These are phyloP conservation scores for Termitomyces sp. DNA, from an alignment of 768 basidiomycete species.

Conservation along the genomic window DNA sequence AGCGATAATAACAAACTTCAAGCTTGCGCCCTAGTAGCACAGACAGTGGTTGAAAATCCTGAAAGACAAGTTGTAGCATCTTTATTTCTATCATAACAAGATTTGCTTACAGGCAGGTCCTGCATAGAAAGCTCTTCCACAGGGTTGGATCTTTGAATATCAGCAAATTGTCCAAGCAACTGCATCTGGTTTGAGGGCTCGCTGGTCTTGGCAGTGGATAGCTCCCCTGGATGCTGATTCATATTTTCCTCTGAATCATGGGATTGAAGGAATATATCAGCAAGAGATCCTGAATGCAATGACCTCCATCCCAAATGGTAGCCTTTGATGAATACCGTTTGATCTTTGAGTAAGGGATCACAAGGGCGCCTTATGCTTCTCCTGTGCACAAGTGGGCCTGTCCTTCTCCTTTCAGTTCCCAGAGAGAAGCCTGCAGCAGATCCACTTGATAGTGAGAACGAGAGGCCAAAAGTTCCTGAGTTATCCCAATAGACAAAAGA, in stretches of 20 bases:
- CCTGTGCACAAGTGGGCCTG: background rate
- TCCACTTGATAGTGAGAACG: background rate
- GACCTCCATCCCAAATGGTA: background rate
- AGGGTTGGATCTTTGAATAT: too few species aligned
- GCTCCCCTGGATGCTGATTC: background rate
- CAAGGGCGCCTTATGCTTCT: background rate
- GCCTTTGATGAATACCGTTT: constrained; percentile 6
- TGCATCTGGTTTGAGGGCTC: too few species aligned
- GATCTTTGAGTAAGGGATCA: background rate
- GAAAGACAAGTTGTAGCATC: too few species aligned
- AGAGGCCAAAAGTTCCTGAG: background rate
- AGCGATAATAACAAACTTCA: background rate
- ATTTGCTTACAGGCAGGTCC: too few species aligned
- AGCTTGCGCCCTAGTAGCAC: background rate
- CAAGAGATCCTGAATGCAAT: background rate
- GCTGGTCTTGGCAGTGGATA: too few species aligned
- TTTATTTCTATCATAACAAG: background rate
- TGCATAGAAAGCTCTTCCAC: too few species aligned
- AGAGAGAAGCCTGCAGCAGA: background rate
- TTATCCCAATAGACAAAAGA: constrained; percentile 5
- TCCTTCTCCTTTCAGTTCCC: background rate
- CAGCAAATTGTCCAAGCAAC: too few species aligned
- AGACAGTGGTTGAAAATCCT: background rate
- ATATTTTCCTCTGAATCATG: background rate
- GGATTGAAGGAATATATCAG: background rate